A percentile compares a stretch with the other conserved stretches of the same genome.
These are phyloP conservation scores for Mycocentrospora acerina DNA, from an alignment of 2,329 filamentous ascomycete species.

Conservation along the genomic window DNA sequence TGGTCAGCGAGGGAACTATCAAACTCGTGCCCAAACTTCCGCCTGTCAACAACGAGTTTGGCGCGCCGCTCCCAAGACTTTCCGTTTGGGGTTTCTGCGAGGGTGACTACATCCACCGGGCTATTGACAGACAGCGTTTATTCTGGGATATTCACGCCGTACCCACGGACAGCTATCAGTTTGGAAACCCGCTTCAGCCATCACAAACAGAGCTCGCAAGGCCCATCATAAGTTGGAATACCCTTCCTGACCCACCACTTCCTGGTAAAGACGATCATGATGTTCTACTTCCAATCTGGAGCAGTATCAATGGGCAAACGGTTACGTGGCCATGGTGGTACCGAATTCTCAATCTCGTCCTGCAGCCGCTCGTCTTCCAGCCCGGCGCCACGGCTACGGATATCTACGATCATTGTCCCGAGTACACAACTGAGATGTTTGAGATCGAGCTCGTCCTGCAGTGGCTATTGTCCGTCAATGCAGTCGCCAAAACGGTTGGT, in stretches of 20 bases:
- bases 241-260: constrained; percentile 30
- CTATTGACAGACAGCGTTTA: constrained; percentile 65
- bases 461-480: constrained; percentile 32
- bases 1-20: constrained; percentile 62
- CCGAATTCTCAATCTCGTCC: constrained; percentile 62
- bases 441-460: constrained; percentile 35
- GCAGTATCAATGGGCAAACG: constrained; percentile 64
- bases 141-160: constrained; percentile 63
- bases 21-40: constrained; percentile 57
- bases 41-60: constrained; percentile 53
- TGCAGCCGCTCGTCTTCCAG: constrained; percentile 64
- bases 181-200: constrained; percentile 55
- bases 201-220: constrained; percentile 35
- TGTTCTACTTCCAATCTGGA: constrained; percentile 68
- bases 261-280: constrained; percentile 34
- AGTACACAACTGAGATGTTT: constrained; percentile 31
- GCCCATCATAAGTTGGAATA: constrained; percentile 13
- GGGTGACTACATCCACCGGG: constrained; percentile 69
- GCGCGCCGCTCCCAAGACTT: constrained; percentile 43
- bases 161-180: constrained; percentile 61
- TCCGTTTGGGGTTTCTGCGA: constrained; percentile 69
- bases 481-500: constrained; percentile 18
- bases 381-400: constrained; percentile 58
- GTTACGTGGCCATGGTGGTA: constrained; percentile 63
- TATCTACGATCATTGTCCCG: constrained; percentile 48